Conservation (phyloP, 1,284 basidiomycete genomes). For the Ustilago trichophora region DNA sequence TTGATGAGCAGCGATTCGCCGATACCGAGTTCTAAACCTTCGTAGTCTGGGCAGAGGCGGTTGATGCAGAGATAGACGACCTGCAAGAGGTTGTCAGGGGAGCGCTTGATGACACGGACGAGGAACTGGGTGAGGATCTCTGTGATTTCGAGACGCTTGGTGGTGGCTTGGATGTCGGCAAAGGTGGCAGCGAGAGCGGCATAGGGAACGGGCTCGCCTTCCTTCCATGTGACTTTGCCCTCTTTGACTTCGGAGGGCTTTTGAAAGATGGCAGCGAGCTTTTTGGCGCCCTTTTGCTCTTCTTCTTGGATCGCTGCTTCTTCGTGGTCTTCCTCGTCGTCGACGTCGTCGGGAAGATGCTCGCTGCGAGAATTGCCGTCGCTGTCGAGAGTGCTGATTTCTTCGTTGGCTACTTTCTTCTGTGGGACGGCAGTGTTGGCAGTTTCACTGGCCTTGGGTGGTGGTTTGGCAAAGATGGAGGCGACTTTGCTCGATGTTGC, state of each 20-base stretch:
- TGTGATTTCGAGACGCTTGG: conserved; percentile 93
- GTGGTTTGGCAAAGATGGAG: conserved; percentile 23
- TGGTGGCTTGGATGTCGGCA: conserved; percentile 89
- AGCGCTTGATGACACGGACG: conserved; percentile 85
- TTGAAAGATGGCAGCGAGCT: conserved; percentile 53
- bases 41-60: conserved; percentile 92
- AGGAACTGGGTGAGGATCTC: conserved; percentile 87
- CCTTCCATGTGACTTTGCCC: conserved; percentile 77
- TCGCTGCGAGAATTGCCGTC: conserved; percentile 54
- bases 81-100: conserved; percentile 79
- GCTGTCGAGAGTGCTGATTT: conserved; percentile 10
- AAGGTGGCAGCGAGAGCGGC: conserved; percentile 89
- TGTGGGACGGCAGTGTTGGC: conserved; percentile 11
- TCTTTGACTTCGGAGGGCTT: conserved; percentile 73
- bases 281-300: conserved; percentile 47
- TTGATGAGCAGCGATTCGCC: conserved; percentile 94
- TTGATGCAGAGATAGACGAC: conserved; percentile 97
- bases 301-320: conserved; percentile 43
- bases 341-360: conserved; percentile 55
- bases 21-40: conserved; percentile 94
- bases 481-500: conserved; percentile 19
- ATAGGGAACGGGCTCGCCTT: conserved; percentile 88
- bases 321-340: conserved; percentile 43
- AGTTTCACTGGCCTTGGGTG: conserved; percentile 7
- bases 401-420: conserved; percentile 48